Base-by-base conservation (phyloP, 1,284 basidiomycete species). In the Violaceomyces palustris region DNA sequence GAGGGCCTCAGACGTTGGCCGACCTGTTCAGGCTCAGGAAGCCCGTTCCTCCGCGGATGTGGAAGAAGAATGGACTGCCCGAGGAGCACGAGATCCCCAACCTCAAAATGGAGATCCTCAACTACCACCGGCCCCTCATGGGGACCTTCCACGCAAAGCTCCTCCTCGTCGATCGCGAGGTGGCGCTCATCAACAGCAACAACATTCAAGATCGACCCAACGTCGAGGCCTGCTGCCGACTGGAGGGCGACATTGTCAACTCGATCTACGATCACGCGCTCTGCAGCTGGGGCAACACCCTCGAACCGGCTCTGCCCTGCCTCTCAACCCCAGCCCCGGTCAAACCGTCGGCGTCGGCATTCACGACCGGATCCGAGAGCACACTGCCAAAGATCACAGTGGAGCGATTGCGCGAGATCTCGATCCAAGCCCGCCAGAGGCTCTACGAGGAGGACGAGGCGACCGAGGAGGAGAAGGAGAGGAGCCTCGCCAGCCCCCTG, bases 61-160 rank as follows among this genome's bases (percentile, higher is more conserved):
- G 68, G 68, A 60, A 64, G 39, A 24, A 31, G 10, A 71, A 72
- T 36, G 69, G 69, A 10, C 54, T 72, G 15, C 69, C 69, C 8
- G 50, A 57, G 6, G 42, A 58, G 15, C 27, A 42, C 10, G 68
- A 72, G 35, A 55, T 72, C 11, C 57, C 66, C 1, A 55, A 68
- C 30, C 50, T 72, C 17, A 53, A 45, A 35, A 52, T 72, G 42
- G 64, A 72, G 53, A 61, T 72, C 7, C 51, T 72, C 35, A 73
- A 72, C 45, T 74, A 72, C 35, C 72, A 72, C 31, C 61, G 66
- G 14, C 67, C 69, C 8, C 47, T 69, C 19, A 61, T 71, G 36
- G 85, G 84, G 24, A 87, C 85, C 0, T 88, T 87, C 74, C 86
- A 88, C 62, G 81, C 83, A 33, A 87, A 88, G 69, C 85, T 84